Conservation (phyloP, 2,329 filamentous ascomycete species). For the Talaromyces rugulosus region DNA sequence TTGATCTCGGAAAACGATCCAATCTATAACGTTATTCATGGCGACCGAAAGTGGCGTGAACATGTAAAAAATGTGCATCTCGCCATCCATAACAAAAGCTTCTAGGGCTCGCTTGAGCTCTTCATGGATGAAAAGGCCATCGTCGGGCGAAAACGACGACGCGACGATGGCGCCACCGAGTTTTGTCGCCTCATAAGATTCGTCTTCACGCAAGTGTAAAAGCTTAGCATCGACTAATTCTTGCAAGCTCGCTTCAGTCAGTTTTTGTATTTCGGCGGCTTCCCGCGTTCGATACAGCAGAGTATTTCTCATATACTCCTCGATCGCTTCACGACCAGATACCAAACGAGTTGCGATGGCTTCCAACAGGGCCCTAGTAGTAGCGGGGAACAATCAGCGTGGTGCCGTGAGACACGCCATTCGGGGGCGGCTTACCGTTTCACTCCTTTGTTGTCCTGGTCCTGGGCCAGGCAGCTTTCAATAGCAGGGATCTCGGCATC, state of each 20-base stretch:
- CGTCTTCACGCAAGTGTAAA: slow-evolving; percentile 47
- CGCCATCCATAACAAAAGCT: slow-evolving; percentile 75
- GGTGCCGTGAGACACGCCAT: neutral
- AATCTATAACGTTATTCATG: slow-evolving; percentile 55
- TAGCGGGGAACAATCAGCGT: slow-evolving; percentile 3
- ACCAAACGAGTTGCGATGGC: slow-evolving; percentile 65
- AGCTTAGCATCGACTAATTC: slow-evolving; percentile 56
- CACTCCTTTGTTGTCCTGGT: slow-evolving; percentile 64
- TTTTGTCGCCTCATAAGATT: slow-evolving; percentile 57
- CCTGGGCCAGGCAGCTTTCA: slow-evolving; percentile 63
- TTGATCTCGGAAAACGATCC: slow-evolving; percentile 68
- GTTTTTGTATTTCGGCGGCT: slow-evolving; percentile 45
- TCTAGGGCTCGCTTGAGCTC: slow-evolving; percentile 64
- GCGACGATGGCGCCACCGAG: slow-evolving; percentile 68
- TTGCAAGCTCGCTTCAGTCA: slow-evolving; percentile 56
- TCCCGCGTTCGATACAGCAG: slow-evolving; percentile 59
- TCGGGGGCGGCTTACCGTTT: slow-evolving; percentile 49
- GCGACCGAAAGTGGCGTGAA: slow-evolving; percentile 66
- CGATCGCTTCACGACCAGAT: slow-evolving; percentile 59
- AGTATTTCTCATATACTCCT: slow-evolving; percentile 66
- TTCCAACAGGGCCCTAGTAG: slow-evolving; percentile 62
- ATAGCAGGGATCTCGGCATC: slow-evolving; percentile 68
- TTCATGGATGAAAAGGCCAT: slow-evolving; percentile 67
- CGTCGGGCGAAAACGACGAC: slow-evolving; percentile 68
- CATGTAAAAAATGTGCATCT: slow-evolving; percentile 74